Evolutionary conservation across 148 eudicot species (phyloP).

Genomic region (Vaccinium macrocarpon): DNA sequence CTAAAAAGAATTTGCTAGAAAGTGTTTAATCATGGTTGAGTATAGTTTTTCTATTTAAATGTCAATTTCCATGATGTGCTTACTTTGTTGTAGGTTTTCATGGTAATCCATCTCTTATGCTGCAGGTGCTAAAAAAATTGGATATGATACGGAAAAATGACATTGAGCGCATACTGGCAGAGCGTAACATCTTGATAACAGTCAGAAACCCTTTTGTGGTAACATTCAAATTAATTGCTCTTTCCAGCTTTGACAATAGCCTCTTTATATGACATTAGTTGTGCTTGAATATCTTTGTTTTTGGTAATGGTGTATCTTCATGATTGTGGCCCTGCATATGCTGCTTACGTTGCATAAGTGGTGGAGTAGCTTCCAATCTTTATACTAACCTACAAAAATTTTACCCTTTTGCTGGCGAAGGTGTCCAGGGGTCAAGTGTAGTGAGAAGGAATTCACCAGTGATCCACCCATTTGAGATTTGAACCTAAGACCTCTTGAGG

Average conservation of each 20-base stretch:
- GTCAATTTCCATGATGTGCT: background rate
- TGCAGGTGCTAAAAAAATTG: conserved; percentile 63
- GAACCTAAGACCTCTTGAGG: conserved; percentile 1
- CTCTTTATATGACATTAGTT: background rate
- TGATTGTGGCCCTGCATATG: background rate
- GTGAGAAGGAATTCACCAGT: background rate
- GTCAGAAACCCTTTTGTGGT: conserved; percentile 73
- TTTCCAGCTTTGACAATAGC: conserved; percentile 2
- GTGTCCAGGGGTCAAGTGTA: background rate
- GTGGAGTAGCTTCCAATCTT: background rate
- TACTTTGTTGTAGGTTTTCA: background rate
- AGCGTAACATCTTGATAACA: conserved; percentile 66
- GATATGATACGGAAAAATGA: conserved; percentile 65
- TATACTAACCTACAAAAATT: background rate
- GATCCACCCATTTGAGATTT: conserved; percentile 3
- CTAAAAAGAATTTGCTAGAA: background rate
- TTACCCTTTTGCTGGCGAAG: background rate
- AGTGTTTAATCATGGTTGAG: background rate
- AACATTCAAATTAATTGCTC: conserved; percentile 14
- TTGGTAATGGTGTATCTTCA: conserved; percentile 9
- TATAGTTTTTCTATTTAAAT: background rate
- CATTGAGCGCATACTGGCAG: conserved; percentile 65
- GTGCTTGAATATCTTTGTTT: background rate
- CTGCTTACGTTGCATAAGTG: conserved; percentile 6
- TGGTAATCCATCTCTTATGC: conserved; percentile 10